Evolutionary conservation across 1,284 basidiomycete species (phyloP).

Genomic region (Sutorius eximius): DNA sequence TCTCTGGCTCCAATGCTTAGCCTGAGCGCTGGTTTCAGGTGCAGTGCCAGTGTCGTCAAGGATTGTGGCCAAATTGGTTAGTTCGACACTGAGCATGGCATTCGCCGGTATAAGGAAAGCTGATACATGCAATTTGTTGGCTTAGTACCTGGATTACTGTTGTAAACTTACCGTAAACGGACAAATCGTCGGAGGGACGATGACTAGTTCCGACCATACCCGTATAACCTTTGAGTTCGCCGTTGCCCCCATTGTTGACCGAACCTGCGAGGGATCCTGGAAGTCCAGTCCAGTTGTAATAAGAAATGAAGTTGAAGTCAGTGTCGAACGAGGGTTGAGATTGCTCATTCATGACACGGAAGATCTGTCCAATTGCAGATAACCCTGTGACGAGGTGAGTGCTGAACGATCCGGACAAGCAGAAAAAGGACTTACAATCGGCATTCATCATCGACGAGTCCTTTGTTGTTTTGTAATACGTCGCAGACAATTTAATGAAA

Average conservation of each 20-base stretch:
- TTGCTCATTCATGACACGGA: conserved; percentile 74
- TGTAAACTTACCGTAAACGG: conserved; percentile 53
- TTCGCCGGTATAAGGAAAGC: conserved; percentile 76
- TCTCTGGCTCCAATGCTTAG: conserved; percentile 57
- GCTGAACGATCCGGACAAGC: neutral
- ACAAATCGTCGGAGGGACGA: conserved; percentile 73
- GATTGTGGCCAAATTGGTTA: conserved; percentile 58
- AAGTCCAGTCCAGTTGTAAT: conserved; percentile 78
- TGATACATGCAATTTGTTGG: conserved; percentile 27
- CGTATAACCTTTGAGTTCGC: conserved; percentile 66
- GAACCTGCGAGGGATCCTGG: conserved; percentile 55
- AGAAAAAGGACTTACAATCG: conserved; percentile 48
- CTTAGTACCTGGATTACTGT: neutral
- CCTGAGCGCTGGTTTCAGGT: conserved; percentile 51
- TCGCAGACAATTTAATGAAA: conserved; percentile 73
- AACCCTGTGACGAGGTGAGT: conserved; percentile 47
- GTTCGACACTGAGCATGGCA: conserved; percentile 77
- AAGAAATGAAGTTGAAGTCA: conserved; percentile 70
- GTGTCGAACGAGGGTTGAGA: conserved; percentile 70
- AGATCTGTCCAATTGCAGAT: conserved; percentile 67
- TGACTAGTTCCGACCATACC: conserved; percentile 73
- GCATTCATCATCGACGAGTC: conserved; percentile 70
- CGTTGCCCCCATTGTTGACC: conserved; percentile 66
- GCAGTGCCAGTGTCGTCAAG: conserved; percentile 52
- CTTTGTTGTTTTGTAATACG: conserved; percentile 67